Evolutionary conservation across 2,329 filamentous ascomycete species (phyloP).

Genomic region (Epichloe sylvatica): DNA sequence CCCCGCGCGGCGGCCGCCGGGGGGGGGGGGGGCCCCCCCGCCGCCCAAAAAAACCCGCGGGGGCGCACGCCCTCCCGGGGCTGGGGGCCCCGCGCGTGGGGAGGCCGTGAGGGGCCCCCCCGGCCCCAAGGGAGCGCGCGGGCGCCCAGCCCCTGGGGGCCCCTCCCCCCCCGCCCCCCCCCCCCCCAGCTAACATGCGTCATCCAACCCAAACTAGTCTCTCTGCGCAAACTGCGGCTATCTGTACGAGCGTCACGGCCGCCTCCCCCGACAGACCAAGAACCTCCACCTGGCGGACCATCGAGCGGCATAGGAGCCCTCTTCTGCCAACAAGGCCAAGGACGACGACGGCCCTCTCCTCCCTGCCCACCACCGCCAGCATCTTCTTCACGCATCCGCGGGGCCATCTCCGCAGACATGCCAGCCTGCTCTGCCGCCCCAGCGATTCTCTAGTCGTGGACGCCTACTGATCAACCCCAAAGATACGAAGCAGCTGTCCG

Average conservation of each 20-base stretch:
- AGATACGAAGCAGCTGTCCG: neutral
- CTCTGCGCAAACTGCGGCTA: constrained; percentile 90
- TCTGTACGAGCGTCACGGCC: constrained; percentile 74
- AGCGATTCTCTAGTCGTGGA: neutral
- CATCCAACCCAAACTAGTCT: constrained; percentile 36
- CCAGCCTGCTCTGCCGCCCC: neutral
- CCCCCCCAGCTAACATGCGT: no score
- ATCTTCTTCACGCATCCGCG: neutral
- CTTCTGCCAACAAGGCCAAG: constrained; percentile 10
- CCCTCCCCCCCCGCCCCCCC: no score
- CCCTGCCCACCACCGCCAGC: constrained; percentile 3
- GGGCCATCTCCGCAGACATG: constrained; percentile 4
- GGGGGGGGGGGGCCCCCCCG: no score
- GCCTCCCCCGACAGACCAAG: constrained; percentile 50
- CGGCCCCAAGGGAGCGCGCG: no score
- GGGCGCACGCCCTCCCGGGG: no score
- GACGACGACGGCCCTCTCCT: constrained; percentile 7
- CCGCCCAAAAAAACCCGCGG: no score
- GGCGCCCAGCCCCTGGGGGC: no score
- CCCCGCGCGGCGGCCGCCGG: no score
- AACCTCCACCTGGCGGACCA: constrained; percentile 22
- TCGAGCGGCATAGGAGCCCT: constrained; percentile 14
- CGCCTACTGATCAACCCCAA: neutral
- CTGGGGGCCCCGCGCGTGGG: no score
- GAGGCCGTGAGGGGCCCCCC: no score